Evolutionary conservation across 805 yeast genomes (phyloP).

Genomic region (Wickerhamiella lipophila): DNA sequence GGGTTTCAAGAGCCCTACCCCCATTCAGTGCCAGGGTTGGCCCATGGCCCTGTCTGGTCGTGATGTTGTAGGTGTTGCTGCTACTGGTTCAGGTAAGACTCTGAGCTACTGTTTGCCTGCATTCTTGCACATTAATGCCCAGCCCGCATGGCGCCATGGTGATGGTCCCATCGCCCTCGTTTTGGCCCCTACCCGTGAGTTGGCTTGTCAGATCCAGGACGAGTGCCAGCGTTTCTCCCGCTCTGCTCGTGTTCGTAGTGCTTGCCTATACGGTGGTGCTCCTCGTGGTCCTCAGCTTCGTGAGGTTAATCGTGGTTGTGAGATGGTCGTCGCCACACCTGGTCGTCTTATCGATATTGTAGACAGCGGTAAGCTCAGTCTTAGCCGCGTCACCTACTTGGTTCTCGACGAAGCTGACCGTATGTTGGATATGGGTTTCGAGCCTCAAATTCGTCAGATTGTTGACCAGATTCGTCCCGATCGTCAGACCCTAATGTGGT

Average conservation of each 20-base stretch:
- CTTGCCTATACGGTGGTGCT: slow-evolving; percentile 98
- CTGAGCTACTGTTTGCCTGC: slow-evolving; percentile 93
- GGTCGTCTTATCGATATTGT: slow-evolving; percentile 97
- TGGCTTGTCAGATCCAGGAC: slow-evolving; percentile 92
- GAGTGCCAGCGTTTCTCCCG: slow-evolving; percentile 93
- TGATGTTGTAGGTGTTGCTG: slow-evolving; percentile 97
- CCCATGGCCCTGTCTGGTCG: slow-evolving; percentile 99
- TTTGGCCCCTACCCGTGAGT: slow-evolving; percentile 96
- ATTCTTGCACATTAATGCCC: slow-evolving; percentile 96
- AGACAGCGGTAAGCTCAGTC: slow-evolving; percentile 86
- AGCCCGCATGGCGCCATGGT: slow-evolving; percentile 64
- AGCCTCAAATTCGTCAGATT: slow-evolving; percentile 97
- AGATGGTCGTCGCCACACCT: slow-evolving; percentile 94
- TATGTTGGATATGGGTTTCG: slow-evolving; percentile 99
- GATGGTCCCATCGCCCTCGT: slow-evolving; percentile 96
- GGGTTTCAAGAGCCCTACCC: slow-evolving; percentile 91
- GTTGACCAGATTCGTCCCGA: slow-evolving; percentile 98
- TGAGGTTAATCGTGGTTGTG: slow-evolving; percentile 89
- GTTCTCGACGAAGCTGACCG: slow-evolving; percentile 99
- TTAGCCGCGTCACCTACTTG: slow-evolving; percentile 90
- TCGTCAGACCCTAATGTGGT: slow-evolving; percentile 99
- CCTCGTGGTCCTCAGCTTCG: slow-evolving; percentile 97
- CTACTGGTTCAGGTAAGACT: slow-evolving; percentile 99
- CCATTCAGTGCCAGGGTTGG: slow-evolving; percentile 99
- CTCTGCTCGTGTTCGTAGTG: slow-evolving; percentile 83